Percentiles rank a stretch among this genome's conserved stretches.
Evolutionary conservation across 192 early-diverging fungal genomes (phyloP).

Genomic region (Rhizophagus sp.): DNA sequence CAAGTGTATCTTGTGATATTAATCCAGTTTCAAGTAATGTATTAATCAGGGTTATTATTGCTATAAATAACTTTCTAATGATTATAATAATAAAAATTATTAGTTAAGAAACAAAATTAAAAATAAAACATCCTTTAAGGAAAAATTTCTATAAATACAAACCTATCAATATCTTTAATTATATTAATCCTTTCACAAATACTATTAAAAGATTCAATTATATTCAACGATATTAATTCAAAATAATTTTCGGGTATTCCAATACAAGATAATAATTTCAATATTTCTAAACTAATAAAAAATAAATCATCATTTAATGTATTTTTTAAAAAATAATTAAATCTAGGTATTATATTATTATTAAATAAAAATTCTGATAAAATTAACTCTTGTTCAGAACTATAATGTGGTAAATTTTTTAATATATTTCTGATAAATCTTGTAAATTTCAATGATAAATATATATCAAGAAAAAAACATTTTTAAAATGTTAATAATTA

Average conservation of each 20-base stretch:
- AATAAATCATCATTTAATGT: conserved; percentile 25
- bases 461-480: too few species aligned
- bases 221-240: background rate
- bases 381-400: background rate
- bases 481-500: too few species aligned
- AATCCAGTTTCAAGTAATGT: background rate
- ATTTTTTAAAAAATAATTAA: background rate
- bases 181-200: conserved; percentile 10
- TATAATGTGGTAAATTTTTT: background rate
- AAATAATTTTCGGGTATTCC: background rate
- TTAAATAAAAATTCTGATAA: background rate
- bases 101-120: background rate
- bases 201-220: conserved; percentile 6
- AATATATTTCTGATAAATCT: background rate
- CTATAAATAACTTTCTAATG: background rate
- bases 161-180: background rate
- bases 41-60: background rate
- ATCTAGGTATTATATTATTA: background rate
- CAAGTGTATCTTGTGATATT: background rate
- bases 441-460: background rate
- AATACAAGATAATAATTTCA: background rate
- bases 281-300: background rate
- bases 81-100: background rate
- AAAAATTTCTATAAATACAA: conserved; percentile 13
- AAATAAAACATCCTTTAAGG: background rate